Evolutionary conservation across 2,329 filamentous ascomycete genomes (phyloP).

Genomic region (Aureobasidium sp.): DNA sequence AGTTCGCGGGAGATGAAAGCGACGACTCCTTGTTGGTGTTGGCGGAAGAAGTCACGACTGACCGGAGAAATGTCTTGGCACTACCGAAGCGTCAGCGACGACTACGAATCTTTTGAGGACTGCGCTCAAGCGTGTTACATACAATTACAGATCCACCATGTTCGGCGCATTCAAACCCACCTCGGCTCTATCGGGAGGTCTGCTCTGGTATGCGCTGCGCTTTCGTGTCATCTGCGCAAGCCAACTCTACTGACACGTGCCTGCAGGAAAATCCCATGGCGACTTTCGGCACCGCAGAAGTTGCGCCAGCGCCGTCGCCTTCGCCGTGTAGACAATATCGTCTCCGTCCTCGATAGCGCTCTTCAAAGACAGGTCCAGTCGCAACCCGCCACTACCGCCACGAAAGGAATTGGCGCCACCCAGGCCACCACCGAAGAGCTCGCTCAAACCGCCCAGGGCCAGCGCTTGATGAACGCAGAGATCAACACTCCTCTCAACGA

Average conservation of each 20-base stretch:
- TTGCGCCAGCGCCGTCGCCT: slow-evolving; percentile 76
- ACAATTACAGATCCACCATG: slow-evolving; percentile 48
- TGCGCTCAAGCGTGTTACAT: background rate
- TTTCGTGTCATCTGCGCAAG: background rate
- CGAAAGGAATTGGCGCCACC: slow-evolving; percentile 15
- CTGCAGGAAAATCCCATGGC: slow-evolving; percentile 88
- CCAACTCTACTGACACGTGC: background rate
- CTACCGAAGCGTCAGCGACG: slow-evolving; percentile 16
- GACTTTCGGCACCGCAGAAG: slow-evolving; percentile 87
- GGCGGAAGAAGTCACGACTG: background rate
- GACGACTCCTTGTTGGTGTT: background rate
- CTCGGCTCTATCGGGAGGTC: slow-evolving; percentile 67
- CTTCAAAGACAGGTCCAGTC: slow-evolving; percentile 51
- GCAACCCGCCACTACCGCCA: slow-evolving; percentile 8
- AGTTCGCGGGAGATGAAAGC: background rate
- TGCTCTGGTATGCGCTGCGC: slow-evolving; percentile 60
- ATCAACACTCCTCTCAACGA: slow-evolving; percentile 16
- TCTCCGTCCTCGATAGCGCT: slow-evolving; percentile 73
- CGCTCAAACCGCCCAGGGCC: slow-evolving; percentile 26
- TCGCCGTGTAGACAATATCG: slow-evolving; percentile 77
- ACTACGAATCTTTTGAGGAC: slow-evolving; percentile 12
- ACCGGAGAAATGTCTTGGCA: slow-evolving; percentile 20
- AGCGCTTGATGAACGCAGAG: slow-evolving; percentile 23
- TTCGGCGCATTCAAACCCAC: slow-evolving; percentile 78
- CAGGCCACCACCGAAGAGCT: slow-evolving; percentile 25